phyloP scores from a whole-genome alignment of 2,329 filamentous ascomycete genomes.

The Trichoderma endophyticum region DNA sequence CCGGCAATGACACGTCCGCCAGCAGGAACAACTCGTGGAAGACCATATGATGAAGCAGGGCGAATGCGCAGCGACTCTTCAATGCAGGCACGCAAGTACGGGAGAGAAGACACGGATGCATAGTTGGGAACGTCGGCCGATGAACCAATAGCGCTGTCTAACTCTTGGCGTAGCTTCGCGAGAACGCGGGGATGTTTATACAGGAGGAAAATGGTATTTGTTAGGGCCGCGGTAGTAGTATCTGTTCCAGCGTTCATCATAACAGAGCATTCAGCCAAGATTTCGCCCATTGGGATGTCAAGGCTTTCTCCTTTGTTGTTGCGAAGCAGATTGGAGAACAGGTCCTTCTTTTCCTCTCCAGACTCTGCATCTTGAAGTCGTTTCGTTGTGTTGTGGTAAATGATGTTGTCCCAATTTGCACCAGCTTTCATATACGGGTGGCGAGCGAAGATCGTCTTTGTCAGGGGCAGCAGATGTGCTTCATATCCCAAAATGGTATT shows the following conservation, averaged over 20 bases:
- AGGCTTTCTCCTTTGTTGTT: background rate
- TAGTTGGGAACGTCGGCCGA: background rate
- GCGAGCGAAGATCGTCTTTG: background rate
- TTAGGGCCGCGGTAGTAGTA: background rate
- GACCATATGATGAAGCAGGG: conserved; percentile 23
- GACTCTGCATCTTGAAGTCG: background rate
- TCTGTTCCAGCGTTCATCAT: background rate
- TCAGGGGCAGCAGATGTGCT: background rate
- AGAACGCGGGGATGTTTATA: background rate
- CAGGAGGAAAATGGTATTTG: background rate
- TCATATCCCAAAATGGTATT: background rate
- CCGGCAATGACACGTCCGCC: background rate
- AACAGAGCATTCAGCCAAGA: background rate
- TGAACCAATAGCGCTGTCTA: background rate
- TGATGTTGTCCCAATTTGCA: background rate
- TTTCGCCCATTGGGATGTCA: background rate
- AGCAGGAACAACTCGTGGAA: conserved; percentile 20
- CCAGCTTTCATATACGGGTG: background rate
- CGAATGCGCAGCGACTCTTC: conserved; percentile 26
- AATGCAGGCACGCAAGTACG: conserved; percentile 27
- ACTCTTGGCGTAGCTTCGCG: background rate
- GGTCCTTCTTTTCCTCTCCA: background rate
- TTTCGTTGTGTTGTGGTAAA: background rate
- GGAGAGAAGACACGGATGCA: background rate
- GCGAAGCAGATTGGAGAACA: background rate